Conservation (phyloP, 2,329 filamentous ascomycete species). For the Alternaria gaisen region DNA sequence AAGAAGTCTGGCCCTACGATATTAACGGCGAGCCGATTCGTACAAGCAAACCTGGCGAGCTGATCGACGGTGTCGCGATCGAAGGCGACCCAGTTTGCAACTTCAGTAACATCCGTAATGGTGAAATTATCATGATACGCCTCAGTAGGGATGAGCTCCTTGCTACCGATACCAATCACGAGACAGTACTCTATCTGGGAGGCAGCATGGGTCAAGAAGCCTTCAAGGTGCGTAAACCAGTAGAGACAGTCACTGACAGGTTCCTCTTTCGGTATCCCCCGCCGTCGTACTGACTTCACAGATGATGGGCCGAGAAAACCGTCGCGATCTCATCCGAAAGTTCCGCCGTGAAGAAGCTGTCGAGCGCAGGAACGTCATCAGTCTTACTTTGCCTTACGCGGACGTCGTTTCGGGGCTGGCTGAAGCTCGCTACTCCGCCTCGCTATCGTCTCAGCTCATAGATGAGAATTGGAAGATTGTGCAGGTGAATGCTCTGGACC, state of each 20-base stretch:
- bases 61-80: background rate
- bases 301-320: background rate
- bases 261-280: too few species aligned
- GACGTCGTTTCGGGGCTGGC: background rate
- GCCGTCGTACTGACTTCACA: background rate
- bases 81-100: background rate
- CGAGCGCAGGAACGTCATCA: background rate
- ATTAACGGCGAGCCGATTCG: background rate
- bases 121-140: background rate
- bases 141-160: background rate
- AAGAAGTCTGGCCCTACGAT: background rate
- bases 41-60: background rate
- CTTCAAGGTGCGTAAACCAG: background rate
- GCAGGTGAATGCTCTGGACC: background rate
- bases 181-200: background rate
- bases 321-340: background rate
- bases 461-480: background rate
- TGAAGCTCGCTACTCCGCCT: background rate
- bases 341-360: background rate
- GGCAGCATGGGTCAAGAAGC: background rate
- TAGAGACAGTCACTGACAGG: background rate
- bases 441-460: background rate
- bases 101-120: background rate
- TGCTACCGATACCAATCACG: background rate
- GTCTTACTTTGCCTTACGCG: background rate